A percentile compares a stretch with the other conserved stretches of the same genome.
Conservation (phyloP, 1,284 basidiomycete genomes). For the Ustilago crameri region DNA sequence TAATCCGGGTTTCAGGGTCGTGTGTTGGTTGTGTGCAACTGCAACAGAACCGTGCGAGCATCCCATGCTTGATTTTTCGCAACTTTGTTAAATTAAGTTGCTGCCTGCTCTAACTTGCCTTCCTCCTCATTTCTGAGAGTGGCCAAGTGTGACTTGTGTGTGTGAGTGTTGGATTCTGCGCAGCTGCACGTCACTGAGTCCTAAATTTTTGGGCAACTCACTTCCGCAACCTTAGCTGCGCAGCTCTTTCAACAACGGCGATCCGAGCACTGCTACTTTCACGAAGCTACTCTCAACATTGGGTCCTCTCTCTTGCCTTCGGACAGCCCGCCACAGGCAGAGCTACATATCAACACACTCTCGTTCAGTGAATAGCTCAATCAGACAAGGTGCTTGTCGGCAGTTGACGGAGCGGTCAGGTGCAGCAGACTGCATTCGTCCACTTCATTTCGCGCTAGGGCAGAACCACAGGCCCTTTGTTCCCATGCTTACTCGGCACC, state of each 20-base stretch:
- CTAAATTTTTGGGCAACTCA: slow-evolving; percentile 2
- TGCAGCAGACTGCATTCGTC: too few species aligned
- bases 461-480: not conserved
- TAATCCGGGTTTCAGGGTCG: slow-evolving; percentile 1
- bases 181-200: not conserved
- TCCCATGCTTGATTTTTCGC: not conserved
- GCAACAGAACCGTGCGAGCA: slow-evolving; percentile 23
- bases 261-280: too few species aligned
- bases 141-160: not conserved
- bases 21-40: slow-evolving; percentile 1
- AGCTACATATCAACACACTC: too few species aligned
- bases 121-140: not conserved
- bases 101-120: too few species aligned
- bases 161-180: not conserved
- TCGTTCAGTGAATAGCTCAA: too few species aligned
- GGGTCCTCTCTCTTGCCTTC: too few species aligned
- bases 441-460: not conserved
- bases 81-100: too few species aligned
- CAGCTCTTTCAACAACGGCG: not conserved
- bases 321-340: too few species aligned
- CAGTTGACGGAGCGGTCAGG: too few species aligned
- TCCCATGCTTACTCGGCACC: not conserved
- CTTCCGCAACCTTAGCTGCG: not conserved
- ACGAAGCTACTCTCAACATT: too few species aligned
- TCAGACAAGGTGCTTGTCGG: too few species aligned